phyloP scores from a whole-genome alignment of 768 basidiomycete species.

The Leccinum variicolor region DNA sequence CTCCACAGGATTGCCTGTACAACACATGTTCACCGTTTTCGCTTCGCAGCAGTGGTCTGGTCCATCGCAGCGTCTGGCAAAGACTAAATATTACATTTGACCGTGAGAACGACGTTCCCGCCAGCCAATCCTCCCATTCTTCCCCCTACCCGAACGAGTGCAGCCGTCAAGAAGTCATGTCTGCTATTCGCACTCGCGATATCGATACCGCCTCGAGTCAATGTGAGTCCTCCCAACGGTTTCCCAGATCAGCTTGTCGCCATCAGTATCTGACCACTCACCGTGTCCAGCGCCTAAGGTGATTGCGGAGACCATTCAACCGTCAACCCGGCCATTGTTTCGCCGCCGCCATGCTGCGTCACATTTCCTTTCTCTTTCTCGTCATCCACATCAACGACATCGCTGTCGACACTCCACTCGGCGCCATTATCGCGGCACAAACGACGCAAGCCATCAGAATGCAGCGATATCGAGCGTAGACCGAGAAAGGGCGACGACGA shows the following conservation, averaged over 20 bases:
- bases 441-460: slow-evolving; percentile 50
- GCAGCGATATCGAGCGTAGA: slow-evolving; percentile 46
- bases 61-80: too few relatives aligned
- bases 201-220: slow-evolving; percentile 42
- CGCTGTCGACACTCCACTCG: slow-evolving; percentile 30
- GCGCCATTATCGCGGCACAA: slow-evolving; percentile 36
- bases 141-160: slow-evolving; percentile 35
- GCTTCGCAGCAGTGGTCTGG: too few relatives aligned
- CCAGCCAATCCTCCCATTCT: slow-evolving; percentile 22
- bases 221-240: slow-evolving; percentile 32
- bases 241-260: background rate
- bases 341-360: too few relatives aligned
- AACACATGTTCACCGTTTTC: too few relatives aligned
- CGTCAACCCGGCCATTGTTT: slow-evolving; percentile 55
- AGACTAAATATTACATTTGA: too few relatives aligned
- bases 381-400: slow-evolving; percentile 34
- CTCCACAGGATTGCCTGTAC: too few relatives aligned
- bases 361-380: slow-evolving; percentile 39
- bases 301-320: slow-evolving; percentile 49
- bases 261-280: slow-evolving; percentile 15
- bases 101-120: too few relatives aligned
- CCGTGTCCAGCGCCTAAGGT: slow-evolving; percentile 62
- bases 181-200: slow-evolving; percentile 76
- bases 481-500: slow-evolving; percentile 71
- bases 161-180: slow-evolving; percentile 47